A percentile compares a stretch with the other conserved stretches of the same genome.
Evolutionary conservation across 2,329 filamentous ascomycete genomes (phyloP).

Genomic region (Ophiostoma ips): DNA sequence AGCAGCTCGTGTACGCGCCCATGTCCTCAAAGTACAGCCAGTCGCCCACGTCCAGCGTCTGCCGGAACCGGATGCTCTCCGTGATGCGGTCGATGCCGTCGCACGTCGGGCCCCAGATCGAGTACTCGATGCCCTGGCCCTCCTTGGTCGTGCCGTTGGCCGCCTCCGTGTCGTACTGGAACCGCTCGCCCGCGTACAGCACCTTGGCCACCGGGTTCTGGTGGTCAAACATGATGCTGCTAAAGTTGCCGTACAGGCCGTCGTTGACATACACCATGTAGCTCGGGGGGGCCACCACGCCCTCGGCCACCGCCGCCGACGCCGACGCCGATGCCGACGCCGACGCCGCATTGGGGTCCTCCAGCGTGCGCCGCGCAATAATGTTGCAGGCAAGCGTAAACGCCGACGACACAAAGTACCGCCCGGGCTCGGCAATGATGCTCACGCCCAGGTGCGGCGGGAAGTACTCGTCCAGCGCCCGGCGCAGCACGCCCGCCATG

Average conservation of each 20-base stretch:
- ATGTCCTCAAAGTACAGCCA: constrained; percentile 99
- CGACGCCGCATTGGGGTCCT: constrained; percentile 44
- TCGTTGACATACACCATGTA: constrained; percentile 99
- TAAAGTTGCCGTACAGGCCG: constrained; percentile 96
- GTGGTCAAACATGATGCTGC: constrained; percentile 98
- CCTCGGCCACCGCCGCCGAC: constrained; percentile 26
- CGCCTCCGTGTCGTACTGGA: constrained; percentile 39
- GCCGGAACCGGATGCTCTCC: constrained; percentile 61
- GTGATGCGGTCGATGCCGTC: constrained; percentile 95
- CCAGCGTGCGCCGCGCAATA: constrained; percentile 83
- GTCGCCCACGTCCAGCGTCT: constrained; percentile 77
- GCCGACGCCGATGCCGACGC: too few species aligned
- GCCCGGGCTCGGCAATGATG: constrained; percentile 90
- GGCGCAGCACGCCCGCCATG: constrained; percentile 70
- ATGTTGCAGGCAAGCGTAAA: constrained; percentile 94
- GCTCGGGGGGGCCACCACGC: constrained; percentile 43
- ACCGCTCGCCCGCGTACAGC: constrained; percentile 46
- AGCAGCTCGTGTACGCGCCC: constrained; percentile 98
- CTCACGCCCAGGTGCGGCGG: constrained; percentile 56
- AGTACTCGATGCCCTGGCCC: constrained; percentile 60
- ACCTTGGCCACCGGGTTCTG: constrained; percentile 81
- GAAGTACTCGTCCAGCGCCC: constrained; percentile 78
- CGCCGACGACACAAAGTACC: constrained; percentile 86
- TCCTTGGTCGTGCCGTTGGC: constrained; percentile 20
- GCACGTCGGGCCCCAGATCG: constrained; percentile 95